Evolutionary conservation across 2,329 filamentous ascomycete species (phyloP), one percentile per base, ranked within the genome.

Genomic region (Ploettnerulaceae sp.): DNA sequence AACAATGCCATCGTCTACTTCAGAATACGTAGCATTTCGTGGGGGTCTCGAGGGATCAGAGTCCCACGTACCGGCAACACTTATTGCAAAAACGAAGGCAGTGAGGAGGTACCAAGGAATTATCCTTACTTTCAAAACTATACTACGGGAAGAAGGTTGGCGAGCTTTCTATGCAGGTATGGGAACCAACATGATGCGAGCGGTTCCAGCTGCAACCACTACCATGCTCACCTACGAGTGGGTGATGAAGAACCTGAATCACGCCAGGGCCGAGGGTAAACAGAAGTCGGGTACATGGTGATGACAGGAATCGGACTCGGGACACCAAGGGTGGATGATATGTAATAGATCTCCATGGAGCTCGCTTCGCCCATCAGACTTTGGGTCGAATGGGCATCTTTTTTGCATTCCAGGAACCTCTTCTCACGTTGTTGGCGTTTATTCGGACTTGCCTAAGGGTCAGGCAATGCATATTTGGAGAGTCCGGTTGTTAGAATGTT

Each of bases 161-260:
- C 77, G 86, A 52, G 91, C 91, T 3, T 97, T 98, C 61, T 98
- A 98, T 65, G 91, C 90, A 18, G 93, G 93, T 26, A 89, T 98
- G 74, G 93, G 93, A 28, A 95, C 91, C 38, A 98, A 98, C 69
- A 87, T 98, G 81, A 89, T 97, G 74, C 80, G 93, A 47, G 93
- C 93, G 6, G 84, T 98, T 9, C 93, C 93, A 24, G 89, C 93
- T 17, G 91, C 93, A 15, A 95, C 95, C 61, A 95, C 95, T 20
- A 98, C 93, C 3, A 94, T 98, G 84, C 75, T 97, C 63, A 97
- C 91, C 9, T 98, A 95, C 63, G 93, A 98, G 69, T 93, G 84
- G 56, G 65, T 84, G 48, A 63, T 64, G 53, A 58, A 53, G 34
- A 35, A 61, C 20, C 50, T 65, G 4, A 57, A 57, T 22, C 48